Evolutionary conservation across 176 grass and related monocot genomes (phyloP).

Genomic region (Tuctoria greenei): DNA sequence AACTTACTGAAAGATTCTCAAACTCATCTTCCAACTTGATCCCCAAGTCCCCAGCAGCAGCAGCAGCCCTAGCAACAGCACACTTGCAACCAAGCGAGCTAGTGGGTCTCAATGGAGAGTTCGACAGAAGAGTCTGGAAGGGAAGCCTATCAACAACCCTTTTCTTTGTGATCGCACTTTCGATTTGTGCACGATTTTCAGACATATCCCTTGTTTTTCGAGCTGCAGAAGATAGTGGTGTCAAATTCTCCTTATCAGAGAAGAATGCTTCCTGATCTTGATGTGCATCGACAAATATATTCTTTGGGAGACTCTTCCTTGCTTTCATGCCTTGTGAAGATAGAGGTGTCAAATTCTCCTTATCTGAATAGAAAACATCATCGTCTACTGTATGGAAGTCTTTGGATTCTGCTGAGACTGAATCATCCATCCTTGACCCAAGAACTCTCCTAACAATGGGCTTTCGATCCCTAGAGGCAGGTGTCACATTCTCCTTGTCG

Average conservation of each 20-base stretch:
- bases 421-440: conserved; percentile 51
- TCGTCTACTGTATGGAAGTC: conserved; percentile 35
- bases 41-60: conserved; percentile 21
- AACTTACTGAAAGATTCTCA: conserved; percentile 43
- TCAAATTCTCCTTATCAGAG: conserved; percentile 83
- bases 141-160: conserved; percentile 53
- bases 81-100: conserved; percentile 29
- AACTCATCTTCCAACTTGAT: conserved; percentile 43
- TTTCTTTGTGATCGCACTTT: conserved; percentile 61
- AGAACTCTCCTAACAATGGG: conserved; percentile 39
- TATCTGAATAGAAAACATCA: conserved; percentile 64
- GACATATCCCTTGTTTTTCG: conserved; percentile 45
- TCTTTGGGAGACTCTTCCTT: conserved; percentile 41
- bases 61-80: conserved; percentile 16
- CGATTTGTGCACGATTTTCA: conserved; percentile 32
- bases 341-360: conserved; percentile 84
- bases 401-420: conserved; percentile 23
- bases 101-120: conserved; percentile 45
- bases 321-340: conserved; percentile 42
- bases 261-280: conserved; percentile 52
- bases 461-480: conserved; percentile 43
- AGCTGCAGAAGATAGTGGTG: conserved; percentile 47
- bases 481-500: conserved; percentile 57
- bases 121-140: conserved; percentile 57
- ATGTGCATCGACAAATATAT: conserved; percentile 19